Percentiles rank a stretch among this genome's conserved stretches.
phyloP scores from a whole-genome alignment of 108 stramenopile species.

The Discostella pseudostelligera region DNA sequence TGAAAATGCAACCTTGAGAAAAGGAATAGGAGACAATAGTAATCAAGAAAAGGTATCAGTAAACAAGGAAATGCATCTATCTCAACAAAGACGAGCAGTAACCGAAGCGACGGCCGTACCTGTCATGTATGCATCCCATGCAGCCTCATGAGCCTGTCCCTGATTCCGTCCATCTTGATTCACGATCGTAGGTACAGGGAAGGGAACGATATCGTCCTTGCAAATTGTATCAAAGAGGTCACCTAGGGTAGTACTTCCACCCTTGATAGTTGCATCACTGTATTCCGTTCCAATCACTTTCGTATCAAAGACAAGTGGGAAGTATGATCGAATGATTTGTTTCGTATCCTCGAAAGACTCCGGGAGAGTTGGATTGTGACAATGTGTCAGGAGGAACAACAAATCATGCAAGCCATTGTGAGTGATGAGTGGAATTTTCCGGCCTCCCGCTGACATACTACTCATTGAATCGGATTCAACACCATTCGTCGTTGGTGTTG shows the following conservation, averaged over 20 bases:
- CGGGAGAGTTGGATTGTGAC: slow-evolving; percentile 58
- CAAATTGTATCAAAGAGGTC: slow-evolving; percentile 39
- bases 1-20: slow-evolving; percentile 30
- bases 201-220: slow-evolving; percentile 8
- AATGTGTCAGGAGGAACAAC: slow-evolving; percentile 79
- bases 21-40: not conserved
- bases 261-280: slow-evolving; percentile 44
- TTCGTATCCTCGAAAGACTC: slow-evolving; percentile 61
- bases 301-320: slow-evolving; percentile 78
- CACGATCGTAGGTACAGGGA: not conserved
- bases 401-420: slow-evolving; percentile 88
- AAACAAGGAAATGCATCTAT: slow-evolving; percentile 10
- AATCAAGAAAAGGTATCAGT: not conserved
- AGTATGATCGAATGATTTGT: slow-evolving; percentile 55
- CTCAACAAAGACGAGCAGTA: slow-evolving; percentile 7
- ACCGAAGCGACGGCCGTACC: slow-evolving; percentile 19
- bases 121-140: slow-evolving; percentile 80
- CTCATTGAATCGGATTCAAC: too few relatives aligned
- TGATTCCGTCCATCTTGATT: slow-evolving; percentile 26
- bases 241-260: slow-evolving; percentile 53
- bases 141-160: slow-evolving; percentile 69
- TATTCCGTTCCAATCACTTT: slow-evolving; percentile 69
- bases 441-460: not conserved
- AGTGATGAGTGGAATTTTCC: slow-evolving; percentile 71
- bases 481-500: not conserved